These are phyloP conservation scores for Lodderomyces parapsilosis DNA, from an alignment of 1,139 yeast genomes.

Conservation along the genomic window DNA sequence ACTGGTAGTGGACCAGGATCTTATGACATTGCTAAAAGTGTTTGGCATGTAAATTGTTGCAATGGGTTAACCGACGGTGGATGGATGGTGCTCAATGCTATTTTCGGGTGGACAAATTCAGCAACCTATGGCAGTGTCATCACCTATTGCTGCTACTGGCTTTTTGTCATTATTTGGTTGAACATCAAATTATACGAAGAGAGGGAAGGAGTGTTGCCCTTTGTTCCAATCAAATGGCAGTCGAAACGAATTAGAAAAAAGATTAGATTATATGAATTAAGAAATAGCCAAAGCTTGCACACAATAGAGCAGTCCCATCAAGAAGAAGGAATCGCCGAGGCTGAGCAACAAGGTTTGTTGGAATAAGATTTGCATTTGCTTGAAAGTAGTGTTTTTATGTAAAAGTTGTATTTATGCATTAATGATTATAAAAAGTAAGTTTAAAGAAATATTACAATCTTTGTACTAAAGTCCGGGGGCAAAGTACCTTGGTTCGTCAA, in stretches of 20 bases:
- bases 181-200: slow-evolving; percentile 57
- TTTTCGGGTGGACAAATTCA: slow-evolving; percentile 93
- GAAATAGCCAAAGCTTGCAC: slow-evolving; percentile 11
- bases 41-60: slow-evolving; percentile 98
- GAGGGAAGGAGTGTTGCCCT: slow-evolving; percentile 58
- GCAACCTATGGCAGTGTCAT: slow-evolving; percentile 93
- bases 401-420: neutral
- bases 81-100: slow-evolving; percentile 90
- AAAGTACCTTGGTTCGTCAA: slow-evolving; percentile 85
- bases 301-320: slow-evolving; percentile 6
- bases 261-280: slow-evolving; percentile 24
- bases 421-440: neutral
- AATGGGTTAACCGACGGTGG: slow-evolving; percentile 88
- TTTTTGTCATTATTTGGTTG: slow-evolving; percentile 54
- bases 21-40: slow-evolving; percentile 72
- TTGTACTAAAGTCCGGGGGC: too few species aligned
- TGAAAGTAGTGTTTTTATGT: too few species aligned
- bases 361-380: too few species aligned
- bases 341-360: slow-evolving; percentile 14
- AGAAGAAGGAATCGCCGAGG: slow-evolving; percentile 3
- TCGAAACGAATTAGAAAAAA: slow-evolving; percentile 54
- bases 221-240: slow-evolving; percentile 62
- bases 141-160: slow-evolving; percentile 78
- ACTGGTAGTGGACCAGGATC: slow-evolving; percentile 94
- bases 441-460: too few species aligned